phyloP scores from a whole-genome alignment of 805 yeast species.

The Wickerhamiella spandovensis region DNA sequence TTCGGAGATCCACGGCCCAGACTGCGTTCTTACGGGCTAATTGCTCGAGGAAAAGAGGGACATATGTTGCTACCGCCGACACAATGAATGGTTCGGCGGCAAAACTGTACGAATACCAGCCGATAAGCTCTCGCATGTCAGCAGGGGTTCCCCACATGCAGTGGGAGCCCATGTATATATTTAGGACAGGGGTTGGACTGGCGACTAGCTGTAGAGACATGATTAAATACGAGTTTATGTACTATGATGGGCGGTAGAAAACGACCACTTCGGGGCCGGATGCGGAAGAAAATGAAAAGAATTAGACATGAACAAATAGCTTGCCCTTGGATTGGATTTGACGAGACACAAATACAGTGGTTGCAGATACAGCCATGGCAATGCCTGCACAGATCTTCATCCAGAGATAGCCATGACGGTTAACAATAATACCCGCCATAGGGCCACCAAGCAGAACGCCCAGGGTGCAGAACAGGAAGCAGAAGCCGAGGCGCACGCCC shows the following conservation, averaged over 20 bases:
- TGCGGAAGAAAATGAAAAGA: too few species aligned
- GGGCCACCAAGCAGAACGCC: slow-evolving; percentile 27
- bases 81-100: slow-evolving; percentile 75
- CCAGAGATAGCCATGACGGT: slow-evolving; percentile 16
- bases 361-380: not conserved
- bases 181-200: too few species aligned
- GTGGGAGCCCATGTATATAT: too few species aligned
- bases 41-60: slow-evolving; percentile 57
- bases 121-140: slow-evolving; percentile 22
- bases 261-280: too few species aligned
- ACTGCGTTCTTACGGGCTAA: slow-evolving; percentile 67
- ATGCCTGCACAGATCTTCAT: slow-evolving; percentile 9
- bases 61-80: slow-evolving; percentile 65
- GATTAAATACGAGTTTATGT: too few species aligned
- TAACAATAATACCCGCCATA: slow-evolving; percentile 19
- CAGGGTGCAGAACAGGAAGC: slow-evolving; percentile 43
- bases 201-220: too few species aligned
- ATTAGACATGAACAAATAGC: not conserved
- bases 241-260: too few species aligned
- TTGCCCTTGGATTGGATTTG: not conserved
- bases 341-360: not conserved
- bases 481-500: slow-evolving; percentile 41
- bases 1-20: slow-evolving; percentile 38
- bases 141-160: not conserved
- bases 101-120: slow-evolving; percentile 59